Base-by-base conservation (phyloP, 2,329 filamentous ascomycete genomes). In the Botrytis fabae region DNA sequence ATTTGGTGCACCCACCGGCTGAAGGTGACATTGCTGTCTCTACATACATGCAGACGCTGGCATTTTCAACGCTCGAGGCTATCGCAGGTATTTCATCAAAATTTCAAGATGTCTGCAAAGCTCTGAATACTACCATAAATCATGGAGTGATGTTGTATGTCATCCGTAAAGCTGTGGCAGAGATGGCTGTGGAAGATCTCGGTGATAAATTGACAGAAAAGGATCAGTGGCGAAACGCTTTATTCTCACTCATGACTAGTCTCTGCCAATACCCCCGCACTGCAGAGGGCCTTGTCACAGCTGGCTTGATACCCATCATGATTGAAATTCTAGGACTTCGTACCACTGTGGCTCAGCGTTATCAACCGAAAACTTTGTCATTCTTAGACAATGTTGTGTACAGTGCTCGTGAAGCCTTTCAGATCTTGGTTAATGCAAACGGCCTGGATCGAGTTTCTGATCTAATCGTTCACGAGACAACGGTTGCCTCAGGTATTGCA, bases 81-180 rank as follows among this genome's bases (percentile, higher is more conserved):
- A 86, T 99, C 73, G 90, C 93, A n/a, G 10, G 92, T 90, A 80
- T 93, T 93, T 80, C 91, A 92, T 85, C 87, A 73, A 95, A 94
- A 79, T 89, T 91, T 44, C 85, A 90, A 48, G 96, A 99, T 81
- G 92, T 99, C 38, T 91, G 94, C 75, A 91, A 93, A 60, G 94
- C 96, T n/a, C 85, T 99, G 60, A 97, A 94, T 79, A 93, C 97
- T 71, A 97, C 95, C 78, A 95, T 98, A 54, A 98, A 97, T 78
- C 97, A 99, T 78, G 97, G 96, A 22, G 92, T 98, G 44, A 86
- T 99, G 62, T 92, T 98, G 77, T 98, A 98, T 79, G 89, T 98
- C 77, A 92, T 97, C 68, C 90, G 95, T 72, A 98, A 97, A 82
- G 93, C 94, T 16, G 93, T 98, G 73, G 91, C 92, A 28, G 93